Base-by-base conservation (phyloP, 352 stramenopile species). In the Phytophthora aleatoria region DNA sequence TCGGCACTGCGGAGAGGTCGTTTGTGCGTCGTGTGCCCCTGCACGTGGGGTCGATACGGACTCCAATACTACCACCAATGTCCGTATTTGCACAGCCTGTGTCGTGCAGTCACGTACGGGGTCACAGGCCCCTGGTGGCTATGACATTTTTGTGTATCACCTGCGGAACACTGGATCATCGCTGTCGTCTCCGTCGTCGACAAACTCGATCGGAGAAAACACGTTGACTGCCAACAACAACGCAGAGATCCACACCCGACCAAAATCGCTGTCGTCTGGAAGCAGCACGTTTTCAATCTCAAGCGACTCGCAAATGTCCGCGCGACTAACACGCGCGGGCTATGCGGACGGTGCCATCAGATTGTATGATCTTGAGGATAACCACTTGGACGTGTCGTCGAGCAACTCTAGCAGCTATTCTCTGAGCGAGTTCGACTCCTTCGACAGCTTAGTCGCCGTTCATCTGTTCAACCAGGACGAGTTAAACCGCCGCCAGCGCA, bases 1-100 rank as follows among this genome's bases (percentile, higher is more conserved):
- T 57, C 79, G 85, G 16, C 73, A 83, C 57, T 93, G 85, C 30
- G 85, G 85, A 20, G 85, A 93, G 42, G 85, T 93, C 2, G 83
- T 92, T 5, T 93, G 85, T 57, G 76, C 81, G 2, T 78, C 76
- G 5, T 93, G 85, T 27, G 81, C 83, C 16, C 77, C 79, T n/a
- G 69, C 72, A 0, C 79, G 79, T 12, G 73, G 89, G 30, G 69
- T 91, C 0, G 68, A 73, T 31, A 42, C 50, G 30, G 79, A 89
- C 38, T 50, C 51, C 5, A 28, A 77, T 16, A 60, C 82, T 8
- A 66, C 47, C 6, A 75, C 47, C 12, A 66, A 55, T 35, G 54
- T 74, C 31, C 84, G 84, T 11, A 85, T 92, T 57, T 92, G 84
- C 58, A 90, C 74, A 11, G 79, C 75, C 11, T 92, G 84, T 35